phyloP scores from a whole-genome alignment of 306 rosid genomes.

The Astragalus glycyphyllos region DNA sequence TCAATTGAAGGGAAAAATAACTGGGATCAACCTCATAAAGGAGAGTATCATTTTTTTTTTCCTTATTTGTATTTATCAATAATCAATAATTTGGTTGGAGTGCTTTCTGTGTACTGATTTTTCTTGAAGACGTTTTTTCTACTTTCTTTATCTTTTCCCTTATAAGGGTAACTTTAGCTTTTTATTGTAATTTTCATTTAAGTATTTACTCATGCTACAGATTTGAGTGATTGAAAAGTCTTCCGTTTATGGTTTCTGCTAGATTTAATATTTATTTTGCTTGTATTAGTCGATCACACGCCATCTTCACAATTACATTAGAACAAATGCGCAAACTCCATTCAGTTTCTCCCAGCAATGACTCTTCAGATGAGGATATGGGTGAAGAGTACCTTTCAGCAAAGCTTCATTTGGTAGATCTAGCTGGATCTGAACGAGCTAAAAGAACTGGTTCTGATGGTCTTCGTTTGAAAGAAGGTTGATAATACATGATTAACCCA shows the following conservation, averaged over 20 bases:
- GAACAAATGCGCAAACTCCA: slow-evolving; percentile 79
- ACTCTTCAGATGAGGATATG: slow-evolving; percentile 72
- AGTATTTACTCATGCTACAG: slow-evolving; percentile 28
- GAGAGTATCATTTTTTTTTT: slow-evolving; percentile 31
- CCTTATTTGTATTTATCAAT: slow-evolving; percentile 27
- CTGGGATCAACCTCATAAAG: slow-evolving; percentile 14
- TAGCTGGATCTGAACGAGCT: slow-evolving; percentile 92
- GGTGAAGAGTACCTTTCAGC: slow-evolving; percentile 87
- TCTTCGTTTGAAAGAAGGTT: slow-evolving; percentile 82
- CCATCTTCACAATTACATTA: slow-evolving; percentile 87
- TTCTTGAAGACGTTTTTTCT: slow-evolving; percentile 29
- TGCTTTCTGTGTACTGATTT: slow-evolving; percentile 32
- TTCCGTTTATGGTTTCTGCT: slow-evolving; percentile 29
- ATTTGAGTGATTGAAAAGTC: slow-evolving; percentile 36
- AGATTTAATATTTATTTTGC: slow-evolving; percentile 41
- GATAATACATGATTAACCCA: slow-evolving; percentile 30
- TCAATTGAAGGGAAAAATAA: slow-evolving; percentile 8
- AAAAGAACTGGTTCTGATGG: slow-evolving; percentile 86
- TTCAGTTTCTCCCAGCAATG: slow-evolving; percentile 61
- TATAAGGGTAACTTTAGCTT: slow-evolving; percentile 20
- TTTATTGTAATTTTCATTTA: slow-evolving; percentile 30
- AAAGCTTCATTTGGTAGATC: slow-evolving; percentile 88
- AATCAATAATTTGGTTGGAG: slow-evolving; percentile 24
- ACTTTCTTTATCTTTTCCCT: slow-evolving; percentile 1
- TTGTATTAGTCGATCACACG: slow-evolving; percentile 81